phyloP scores from a whole-genome alignment of 1,139 yeast species.

The Candida frijolesensis region DNA sequence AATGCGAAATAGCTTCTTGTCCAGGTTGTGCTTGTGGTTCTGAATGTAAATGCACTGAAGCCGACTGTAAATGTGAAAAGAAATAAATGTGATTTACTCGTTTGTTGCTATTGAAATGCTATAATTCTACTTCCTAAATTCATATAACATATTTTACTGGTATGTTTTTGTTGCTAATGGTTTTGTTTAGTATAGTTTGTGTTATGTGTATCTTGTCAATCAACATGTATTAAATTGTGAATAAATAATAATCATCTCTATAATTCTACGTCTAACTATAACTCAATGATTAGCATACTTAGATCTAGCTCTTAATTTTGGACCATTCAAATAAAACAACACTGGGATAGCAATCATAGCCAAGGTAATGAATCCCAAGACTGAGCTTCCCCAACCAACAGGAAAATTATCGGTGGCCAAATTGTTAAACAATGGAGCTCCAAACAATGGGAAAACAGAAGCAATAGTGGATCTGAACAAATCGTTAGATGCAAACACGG shows the following conservation, averaged over 20 bases:
- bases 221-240: no score
- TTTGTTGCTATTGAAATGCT: no score
- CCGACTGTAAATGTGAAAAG: no score
- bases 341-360: slow-evolving; percentile 70
- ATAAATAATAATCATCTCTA: neutral
- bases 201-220: no score
- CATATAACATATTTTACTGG: no score
- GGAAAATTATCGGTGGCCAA: slow-evolving; percentile 33
- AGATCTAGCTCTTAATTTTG: slow-evolving; percentile 44
- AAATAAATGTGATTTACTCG: no score
- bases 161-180: no score
- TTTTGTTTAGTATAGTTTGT: no score
- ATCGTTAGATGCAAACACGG: slow-evolving; percentile 34
- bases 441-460: slow-evolving; percentile 36
- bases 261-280: neutral
- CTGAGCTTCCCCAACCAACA: slow-evolving; percentile 67
- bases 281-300: slow-evolving; percentile 36
- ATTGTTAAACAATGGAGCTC: slow-evolving; percentile 48
- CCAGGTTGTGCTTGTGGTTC: no score
- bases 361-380: slow-evolving; percentile 57
- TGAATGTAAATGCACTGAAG: no score
- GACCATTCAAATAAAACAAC: slow-evolving; percentile 33
- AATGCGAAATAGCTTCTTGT: no score
- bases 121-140: no score
- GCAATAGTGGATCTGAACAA: slow-evolving; percentile 31